These are phyloP conservation scores for Hawksworthiomyces lignivorus DNA, from an alignment of 2,329 filamentous ascomycete genomes.

Conservation along the genomic window DNA sequence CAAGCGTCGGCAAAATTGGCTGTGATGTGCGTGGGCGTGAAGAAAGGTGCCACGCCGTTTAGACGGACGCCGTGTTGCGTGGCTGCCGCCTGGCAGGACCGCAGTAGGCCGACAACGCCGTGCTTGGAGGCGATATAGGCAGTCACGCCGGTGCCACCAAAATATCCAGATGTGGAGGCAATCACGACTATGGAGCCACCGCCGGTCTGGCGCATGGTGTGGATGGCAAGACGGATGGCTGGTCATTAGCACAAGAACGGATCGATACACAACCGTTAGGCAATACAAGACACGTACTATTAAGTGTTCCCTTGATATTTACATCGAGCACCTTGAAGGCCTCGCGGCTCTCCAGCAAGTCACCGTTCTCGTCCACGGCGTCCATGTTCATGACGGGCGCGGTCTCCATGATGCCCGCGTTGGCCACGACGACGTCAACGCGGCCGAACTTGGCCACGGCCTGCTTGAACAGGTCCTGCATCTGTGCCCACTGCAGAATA, in stretches of 20 bases:
- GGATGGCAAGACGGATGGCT: conserved; percentile 4
- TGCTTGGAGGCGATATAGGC: conserved; percentile 18
- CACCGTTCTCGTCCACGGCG: conserved; percentile 15
- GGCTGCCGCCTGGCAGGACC: conserved; percentile 15
- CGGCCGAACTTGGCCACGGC: conserved; percentile 25
- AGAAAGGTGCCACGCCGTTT: conserved; percentile 35
- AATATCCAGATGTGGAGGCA: conserved; percentile 23
- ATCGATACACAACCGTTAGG: too few relatives aligned
- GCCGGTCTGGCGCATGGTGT: conserved; percentile 22
- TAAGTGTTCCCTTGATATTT: conserved; percentile 36
- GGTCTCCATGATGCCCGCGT: conserved; percentile 32
- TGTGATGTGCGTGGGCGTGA: conserved; percentile 36
- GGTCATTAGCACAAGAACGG: not conserved
- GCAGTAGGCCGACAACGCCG: conserved; percentile 15
- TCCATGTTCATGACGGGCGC: conserved; percentile 19
- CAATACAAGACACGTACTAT: conserved; percentile 29
- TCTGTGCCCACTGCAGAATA: conserved; percentile 28
- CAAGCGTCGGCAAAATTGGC: conserved; percentile 28
- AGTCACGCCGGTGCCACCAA: conserved; percentile 21
- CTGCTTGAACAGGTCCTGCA: conserved; percentile 25
- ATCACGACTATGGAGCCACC: conserved; percentile 37
- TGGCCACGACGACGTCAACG: conserved; percentile 33
- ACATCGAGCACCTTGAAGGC: conserved; percentile 28
- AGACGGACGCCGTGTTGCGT: conserved; percentile 25
- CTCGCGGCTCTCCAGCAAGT: conserved; percentile 18